Evolutionary conservation across 441 rosid genomes (phyloP), one percentile per base, ranked within the genome.

Genomic region (Macaranga tanarius): DNA sequence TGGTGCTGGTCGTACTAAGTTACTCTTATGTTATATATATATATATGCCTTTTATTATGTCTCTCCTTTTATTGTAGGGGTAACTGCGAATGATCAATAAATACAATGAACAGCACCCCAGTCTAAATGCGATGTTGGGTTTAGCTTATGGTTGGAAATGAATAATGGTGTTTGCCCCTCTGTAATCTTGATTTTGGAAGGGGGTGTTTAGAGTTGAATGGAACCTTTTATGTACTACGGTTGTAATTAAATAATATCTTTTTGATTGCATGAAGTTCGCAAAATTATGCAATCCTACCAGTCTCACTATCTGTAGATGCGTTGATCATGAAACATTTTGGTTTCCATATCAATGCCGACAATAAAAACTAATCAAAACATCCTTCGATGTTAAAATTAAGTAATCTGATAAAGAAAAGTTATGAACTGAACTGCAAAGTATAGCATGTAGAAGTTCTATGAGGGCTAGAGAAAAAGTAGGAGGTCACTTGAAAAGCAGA

Each of bases 1-100:
- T 89, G 92, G 95, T 73, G 86, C 31, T 89, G 92, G 88, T 75
- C 88, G 5, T 89, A 81, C 71, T 88, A 70, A 83, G 76, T 65
- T 38, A 23, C 38, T 4, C 10, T 26, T 70, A 17, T n/a, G 12
- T 5, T 9, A 25, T 9, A 23, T 61, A 12, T 54, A 50, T 62
- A 16, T 47, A 19, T 45, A 7, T 42, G n/a, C n/a, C n/a, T 25
- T 45, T 13, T n/a, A 13, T 44, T 20, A 23, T n/a, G 6, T 31
- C 34, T 69, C 1, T 65, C 58, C 26, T 34, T 76, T 65, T 13
- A 13, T 11, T 40, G 67, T 64, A 19, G 61, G 59, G 63, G 60
- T 58, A 55, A 44, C 54, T 62, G 64, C 59, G 67, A 64, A 72
- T 71, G 73, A 65, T 69, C 2, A 69, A 75, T 71, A 80, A 64